These are phyloP conservation scores for Alliaria petiolata DNA, from an alignment of 345 rosid genomes.

Conservation along the genomic window DNA sequence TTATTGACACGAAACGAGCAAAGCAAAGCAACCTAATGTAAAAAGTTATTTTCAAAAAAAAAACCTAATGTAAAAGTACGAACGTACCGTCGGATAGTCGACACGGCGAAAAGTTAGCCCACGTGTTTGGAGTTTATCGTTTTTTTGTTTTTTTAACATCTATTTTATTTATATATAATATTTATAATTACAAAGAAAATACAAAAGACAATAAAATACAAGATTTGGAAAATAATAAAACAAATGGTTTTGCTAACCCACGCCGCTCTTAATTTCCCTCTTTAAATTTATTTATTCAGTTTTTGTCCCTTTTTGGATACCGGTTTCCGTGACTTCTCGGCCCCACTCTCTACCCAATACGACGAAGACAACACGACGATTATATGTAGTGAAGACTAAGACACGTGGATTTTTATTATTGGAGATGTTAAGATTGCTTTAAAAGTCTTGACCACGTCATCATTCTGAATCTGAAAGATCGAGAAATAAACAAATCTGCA, in stretches of 20 bases:
- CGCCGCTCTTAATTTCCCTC: conserved; percentile 5
- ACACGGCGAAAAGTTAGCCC: background rate
- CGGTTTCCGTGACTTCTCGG: background rate
- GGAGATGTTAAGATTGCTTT: background rate
- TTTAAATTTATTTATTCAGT: background rate
- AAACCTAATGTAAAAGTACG: background rate
- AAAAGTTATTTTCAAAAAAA: too few relatives aligned
- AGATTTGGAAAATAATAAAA: too few relatives aligned
- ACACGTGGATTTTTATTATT: background rate
- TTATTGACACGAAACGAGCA: conserved; percentile 14
- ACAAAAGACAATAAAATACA: too few relatives aligned
- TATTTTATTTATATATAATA: too few relatives aligned
- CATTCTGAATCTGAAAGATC: background rate
- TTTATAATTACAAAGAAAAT: too few relatives aligned
- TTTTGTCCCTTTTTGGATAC: background rate
- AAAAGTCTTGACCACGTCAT: conserved; percentile 6
- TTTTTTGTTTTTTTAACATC: too few relatives aligned
- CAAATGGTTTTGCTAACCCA: conserved; percentile 30
- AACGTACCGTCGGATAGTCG: conserved; percentile 15
- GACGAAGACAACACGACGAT: background rate
- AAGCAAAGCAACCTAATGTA: conserved; percentile 20
- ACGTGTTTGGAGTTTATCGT: conserved; percentile 15
- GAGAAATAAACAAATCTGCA: too few relatives aligned
- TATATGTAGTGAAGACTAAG: background rate
- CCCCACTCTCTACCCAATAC: conserved; percentile 8